These are phyloP conservation scores for Neophaeococcomyces mojaviensis DNA, from an alignment of 2,329 filamentous ascomycete genomes.

Conservation along the genomic window DNA sequence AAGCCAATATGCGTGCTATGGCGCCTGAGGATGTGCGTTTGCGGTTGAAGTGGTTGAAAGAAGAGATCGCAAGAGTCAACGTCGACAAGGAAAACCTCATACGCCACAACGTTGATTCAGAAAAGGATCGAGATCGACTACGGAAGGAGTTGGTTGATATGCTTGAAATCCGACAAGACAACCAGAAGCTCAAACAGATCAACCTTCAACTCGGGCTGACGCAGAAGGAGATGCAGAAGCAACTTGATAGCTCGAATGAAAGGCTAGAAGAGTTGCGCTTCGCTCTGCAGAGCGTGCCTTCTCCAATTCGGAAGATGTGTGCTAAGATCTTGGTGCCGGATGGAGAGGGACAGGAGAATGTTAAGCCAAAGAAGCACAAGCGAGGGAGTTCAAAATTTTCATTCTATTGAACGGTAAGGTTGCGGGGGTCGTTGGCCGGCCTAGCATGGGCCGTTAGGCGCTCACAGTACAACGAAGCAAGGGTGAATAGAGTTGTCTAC, in stretches of 20 bases:
- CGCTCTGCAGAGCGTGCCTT: neutral
- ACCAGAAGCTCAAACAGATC: neutral
- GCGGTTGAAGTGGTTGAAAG: neutral
- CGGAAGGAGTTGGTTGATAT: neutral
- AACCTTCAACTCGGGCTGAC: neutral
- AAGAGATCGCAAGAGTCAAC: neutral
- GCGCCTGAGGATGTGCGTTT: neutral
- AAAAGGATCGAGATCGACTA: neutral
- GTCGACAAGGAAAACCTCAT: neutral
- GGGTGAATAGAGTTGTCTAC: no score
- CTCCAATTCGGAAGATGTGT: no score
- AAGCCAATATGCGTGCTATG: constrained; percentile 3
- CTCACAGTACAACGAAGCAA: no score
- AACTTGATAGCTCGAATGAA: neutral
- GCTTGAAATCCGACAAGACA: neutral
- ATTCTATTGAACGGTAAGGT: no score
- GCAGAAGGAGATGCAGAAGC: neutral
- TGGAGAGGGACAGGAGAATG: no score
- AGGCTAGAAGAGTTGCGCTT: neutral
- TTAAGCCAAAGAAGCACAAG: no score
- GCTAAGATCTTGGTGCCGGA: no score
- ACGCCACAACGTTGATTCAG: neutral
- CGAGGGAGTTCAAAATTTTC: no score
- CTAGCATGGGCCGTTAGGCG: no score
- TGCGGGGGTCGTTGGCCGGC: no score